Evolutionary conservation across 1,139 yeast species (phyloP).

Genomic region (Sugiyamaella grinbergsii): DNA sequence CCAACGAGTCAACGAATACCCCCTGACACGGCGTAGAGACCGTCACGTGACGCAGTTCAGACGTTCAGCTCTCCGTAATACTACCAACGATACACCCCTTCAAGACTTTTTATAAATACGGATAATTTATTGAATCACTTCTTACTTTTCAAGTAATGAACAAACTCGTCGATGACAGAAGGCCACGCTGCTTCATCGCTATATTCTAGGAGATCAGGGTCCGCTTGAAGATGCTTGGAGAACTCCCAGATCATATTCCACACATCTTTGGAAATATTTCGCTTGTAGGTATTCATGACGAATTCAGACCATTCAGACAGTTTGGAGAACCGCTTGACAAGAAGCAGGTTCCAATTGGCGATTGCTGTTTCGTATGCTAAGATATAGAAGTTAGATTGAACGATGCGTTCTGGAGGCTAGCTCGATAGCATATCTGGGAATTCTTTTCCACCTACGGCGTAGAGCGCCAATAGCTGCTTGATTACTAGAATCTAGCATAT

Average conservation of each 20-base stretch:
- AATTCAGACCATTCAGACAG: constrained; percentile 58
- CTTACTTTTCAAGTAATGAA: constrained; percentile 46
- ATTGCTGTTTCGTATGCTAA: constrained; percentile 59
- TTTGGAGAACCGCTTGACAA: constrained; percentile 44
- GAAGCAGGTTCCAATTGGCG: constrained; percentile 75
- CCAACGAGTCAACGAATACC: not conserved
- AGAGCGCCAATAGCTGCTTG: no score
- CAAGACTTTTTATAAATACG: constrained; percentile 4
- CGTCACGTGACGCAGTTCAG: not conserved
- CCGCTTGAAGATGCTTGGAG: constrained; percentile 53
- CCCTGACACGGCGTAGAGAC: constrained; percentile 1
- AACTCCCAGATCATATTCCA: constrained; percentile 86
- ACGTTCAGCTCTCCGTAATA: no score
- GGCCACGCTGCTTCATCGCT: constrained; percentile 89
- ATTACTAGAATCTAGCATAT: no score
- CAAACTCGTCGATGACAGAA: constrained; percentile 77
- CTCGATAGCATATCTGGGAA: no score
- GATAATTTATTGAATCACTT: not conserved
- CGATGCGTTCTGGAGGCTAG: not conserved
- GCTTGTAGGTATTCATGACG: constrained; percentile 45
- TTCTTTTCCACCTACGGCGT: no score
- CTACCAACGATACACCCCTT: no score
- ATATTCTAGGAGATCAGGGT: constrained; percentile 57
- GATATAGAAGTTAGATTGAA: constrained; percentile 20
- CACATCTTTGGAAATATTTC: constrained; percentile 64